Evolutionary conservation across 2,329 filamentous ascomycete genomes (phyloP).

Genomic region (Penicillium sp.): DNA sequence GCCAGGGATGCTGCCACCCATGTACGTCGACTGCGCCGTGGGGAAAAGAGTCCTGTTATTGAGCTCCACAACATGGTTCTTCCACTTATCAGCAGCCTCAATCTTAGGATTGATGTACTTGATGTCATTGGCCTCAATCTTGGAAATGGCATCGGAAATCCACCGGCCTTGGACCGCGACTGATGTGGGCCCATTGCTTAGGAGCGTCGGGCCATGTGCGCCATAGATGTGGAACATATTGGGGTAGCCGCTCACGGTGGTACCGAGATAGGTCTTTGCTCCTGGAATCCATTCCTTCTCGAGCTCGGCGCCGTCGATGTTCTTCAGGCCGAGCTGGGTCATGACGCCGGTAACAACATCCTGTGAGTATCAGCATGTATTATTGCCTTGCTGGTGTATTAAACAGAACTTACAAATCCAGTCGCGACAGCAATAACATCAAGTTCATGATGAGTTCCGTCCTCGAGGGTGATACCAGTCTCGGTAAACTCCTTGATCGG

Average conservation of each 20-base stretch:
- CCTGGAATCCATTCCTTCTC: conserved; percentile 41
- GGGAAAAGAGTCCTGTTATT: conserved; percentile 53
- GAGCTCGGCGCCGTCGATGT: conserved; percentile 33
- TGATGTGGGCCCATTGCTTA: conserved; percentile 57
- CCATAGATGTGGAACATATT: conserved; percentile 58
- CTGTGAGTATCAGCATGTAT: not conserved
- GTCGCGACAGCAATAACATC: conserved; percentile 47
- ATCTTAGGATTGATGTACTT: conserved; percentile 53
- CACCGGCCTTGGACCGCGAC: conserved; percentile 59
- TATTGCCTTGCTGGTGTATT: not conserved
- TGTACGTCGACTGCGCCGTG: conserved; percentile 53
- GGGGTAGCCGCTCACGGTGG: conserved; percentile 45
- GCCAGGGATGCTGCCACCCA: conserved; percentile 57
- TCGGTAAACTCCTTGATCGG: conserved; percentile 45
- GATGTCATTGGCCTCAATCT: conserved; percentile 49
- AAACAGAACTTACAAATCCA: conserved; percentile 35
- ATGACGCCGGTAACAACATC: conserved; percentile 46
- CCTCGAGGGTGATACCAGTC: conserved; percentile 42
- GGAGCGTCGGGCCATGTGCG: conserved; percentile 56
- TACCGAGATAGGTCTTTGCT: conserved; percentile 45
- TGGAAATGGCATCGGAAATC: conserved; percentile 53
- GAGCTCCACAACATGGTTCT: conserved; percentile 48
- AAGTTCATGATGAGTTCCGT: conserved; percentile 41
- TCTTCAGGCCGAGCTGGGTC: conserved; percentile 41
- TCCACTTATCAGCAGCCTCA: conserved; percentile 53